A percentile compares a stretch with the other conserved stretches of the same genome.
These are phyloP conservation scores for Solanum ossicruentum DNA, from an alignment of 257 asterid genomes.

Conservation along the genomic window DNA sequence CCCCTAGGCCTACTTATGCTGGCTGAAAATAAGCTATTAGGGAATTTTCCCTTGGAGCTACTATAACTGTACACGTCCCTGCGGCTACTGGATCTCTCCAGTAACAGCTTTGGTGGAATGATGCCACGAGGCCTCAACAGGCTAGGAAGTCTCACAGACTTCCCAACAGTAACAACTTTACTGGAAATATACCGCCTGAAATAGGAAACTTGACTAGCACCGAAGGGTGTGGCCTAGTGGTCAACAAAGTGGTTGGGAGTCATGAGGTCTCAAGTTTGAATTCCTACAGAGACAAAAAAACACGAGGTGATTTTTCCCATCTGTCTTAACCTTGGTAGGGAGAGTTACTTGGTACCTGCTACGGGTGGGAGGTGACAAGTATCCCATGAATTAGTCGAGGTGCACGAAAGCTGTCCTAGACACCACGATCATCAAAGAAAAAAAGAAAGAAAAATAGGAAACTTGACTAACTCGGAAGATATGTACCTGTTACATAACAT, in stretches of 20 bases:
- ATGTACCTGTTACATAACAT: conserved; percentile 51
- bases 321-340: no score
- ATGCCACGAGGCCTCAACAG: conserved; percentile 41
- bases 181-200: conserved; percentile 48
- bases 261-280: no score
- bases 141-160: conserved; percentile 47
- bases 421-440: no score
- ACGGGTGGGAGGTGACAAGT: no score
- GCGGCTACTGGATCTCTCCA: conserved; percentile 57
- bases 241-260: no score
- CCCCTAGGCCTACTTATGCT: conserved; percentile 22
- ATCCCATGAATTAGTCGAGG: no score
- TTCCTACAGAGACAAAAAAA: no score
- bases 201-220: conserved; percentile 29
- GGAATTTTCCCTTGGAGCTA: conserved; percentile 47
- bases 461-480: conserved; percentile 32
- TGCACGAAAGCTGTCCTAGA: no score
- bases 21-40: conserved; percentile 37
- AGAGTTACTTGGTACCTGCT: no score
- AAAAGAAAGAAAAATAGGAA: conserved; percentile 19
- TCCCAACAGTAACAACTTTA: conserved; percentile 68
- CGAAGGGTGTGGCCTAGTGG: no score
- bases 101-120: conserved; percentile 34
- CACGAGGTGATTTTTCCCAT: no score
- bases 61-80: conserved; percentile 46